phyloP scores from a whole-genome alignment of 495 filamentous ascomycete species.

The Evernia prunastri region DNA sequence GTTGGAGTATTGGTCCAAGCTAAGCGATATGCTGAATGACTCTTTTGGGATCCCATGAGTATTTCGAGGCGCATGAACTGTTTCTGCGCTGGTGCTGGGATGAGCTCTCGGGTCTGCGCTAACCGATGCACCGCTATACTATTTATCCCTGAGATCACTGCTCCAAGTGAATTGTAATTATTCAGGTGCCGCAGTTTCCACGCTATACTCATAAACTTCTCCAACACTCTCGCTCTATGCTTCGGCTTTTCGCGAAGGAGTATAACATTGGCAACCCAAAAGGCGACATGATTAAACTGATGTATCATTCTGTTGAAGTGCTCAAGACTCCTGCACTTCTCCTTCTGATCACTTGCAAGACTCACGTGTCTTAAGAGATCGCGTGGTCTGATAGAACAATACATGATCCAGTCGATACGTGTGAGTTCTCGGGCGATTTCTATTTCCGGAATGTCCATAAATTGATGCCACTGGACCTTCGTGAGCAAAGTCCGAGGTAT shows the following conservation, averaged over 20 bases:
- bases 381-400: conserved; percentile 88
- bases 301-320: conserved; percentile 90
- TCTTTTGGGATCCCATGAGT: conserved; percentile 86
- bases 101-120: conserved; percentile 68
- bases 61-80: conserved; percentile 84
- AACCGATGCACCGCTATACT: conserved; percentile 83
- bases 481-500: conserved; percentile 52
- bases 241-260: conserved; percentile 93
- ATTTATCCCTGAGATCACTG: conserved; percentile 88
- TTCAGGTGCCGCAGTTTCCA: conserved; percentile 80
- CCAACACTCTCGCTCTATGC: conserved; percentile 79
- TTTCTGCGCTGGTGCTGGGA: conserved; percentile 61
- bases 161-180: conserved; percentile 94
- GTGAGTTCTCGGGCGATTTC: conserved; percentile 87
- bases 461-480: conserved; percentile 74
- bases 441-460: conserved; percentile 74
- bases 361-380: conserved; percentile 89
- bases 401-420: conserved; percentile 94
- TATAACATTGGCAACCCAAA: conserved; percentile 85
- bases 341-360: conserved; percentile 54
- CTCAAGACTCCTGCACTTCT: conserved; percentile 69
- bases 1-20: conserved; percentile 92
- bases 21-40: conserved; percentile 87
- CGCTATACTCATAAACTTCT: conserved; percentile 89
- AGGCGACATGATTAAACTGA: conserved; percentile 93